These are phyloP conservation scores for Prunus mume DNA, from an alignment of 306 rosid species.

Conservation along the genomic window DNA sequence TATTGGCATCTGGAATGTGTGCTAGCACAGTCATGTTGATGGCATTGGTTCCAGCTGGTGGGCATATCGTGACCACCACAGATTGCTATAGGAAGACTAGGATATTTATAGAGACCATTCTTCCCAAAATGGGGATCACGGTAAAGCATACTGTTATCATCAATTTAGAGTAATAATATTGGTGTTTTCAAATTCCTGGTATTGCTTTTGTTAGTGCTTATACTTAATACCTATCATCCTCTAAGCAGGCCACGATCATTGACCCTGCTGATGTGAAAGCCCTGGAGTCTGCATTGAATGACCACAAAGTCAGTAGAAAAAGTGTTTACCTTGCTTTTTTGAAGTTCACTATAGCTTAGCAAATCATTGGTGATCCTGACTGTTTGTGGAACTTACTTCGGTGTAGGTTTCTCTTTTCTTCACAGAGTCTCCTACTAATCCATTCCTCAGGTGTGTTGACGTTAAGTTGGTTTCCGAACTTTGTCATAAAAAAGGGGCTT, in stretches of 20 bases:
- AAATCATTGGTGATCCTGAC: neutral
- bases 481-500: slow-evolving; percentile 74
- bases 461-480: slow-evolving; percentile 87
- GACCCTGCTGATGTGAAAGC: slow-evolving; percentile 82
- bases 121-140: slow-evolving; percentile 90
- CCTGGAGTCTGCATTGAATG: slow-evolving; percentile 68
- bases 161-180: neutral
- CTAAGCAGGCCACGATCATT: slow-evolving; percentile 67
- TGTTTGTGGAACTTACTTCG: slow-evolving; percentile 14
- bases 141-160: slow-evolving; percentile 29
- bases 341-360: slow-evolving; percentile 2
- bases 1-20: slow-evolving; percentile 94
- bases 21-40: slow-evolving; percentile 74
- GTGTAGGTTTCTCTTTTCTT: slow-evolving; percentile 89
- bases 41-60: slow-evolving; percentile 97
- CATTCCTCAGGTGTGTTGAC: slow-evolving; percentile 92
- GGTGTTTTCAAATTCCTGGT: neutral
- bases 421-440: slow-evolving; percentile 98
- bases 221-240: slow-evolving; percentile 5
- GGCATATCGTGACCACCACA: slow-evolving; percentile 91
- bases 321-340: neutral
- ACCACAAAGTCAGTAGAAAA: slow-evolving; percentile 63
- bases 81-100: slow-evolving; percentile 97
- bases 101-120: slow-evolving; percentile 77
- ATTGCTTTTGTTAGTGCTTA: slow-evolving; percentile 10